Conservation (phyloP, 2,329 filamentous ascomycete species). For the Claviceps capensis region DNA sequence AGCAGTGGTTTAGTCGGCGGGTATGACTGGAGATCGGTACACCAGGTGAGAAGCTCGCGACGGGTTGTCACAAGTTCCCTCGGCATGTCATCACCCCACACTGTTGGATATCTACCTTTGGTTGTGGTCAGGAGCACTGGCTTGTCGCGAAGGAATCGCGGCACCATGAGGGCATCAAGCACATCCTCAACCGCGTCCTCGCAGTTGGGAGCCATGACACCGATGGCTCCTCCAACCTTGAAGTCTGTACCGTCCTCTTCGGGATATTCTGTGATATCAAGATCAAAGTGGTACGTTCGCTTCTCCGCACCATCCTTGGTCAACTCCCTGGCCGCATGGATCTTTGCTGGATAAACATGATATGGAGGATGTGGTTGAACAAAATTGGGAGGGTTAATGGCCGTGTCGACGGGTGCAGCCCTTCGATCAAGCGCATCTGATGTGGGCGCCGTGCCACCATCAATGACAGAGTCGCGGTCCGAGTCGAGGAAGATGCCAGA, state of each 20-base stretch:
- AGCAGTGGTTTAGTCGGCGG: slow-evolving; percentile 81
- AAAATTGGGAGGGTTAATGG: slow-evolving; percentile 66
- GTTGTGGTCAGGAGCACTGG: slow-evolving; percentile 66
- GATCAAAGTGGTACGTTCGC: slow-evolving; percentile 92
- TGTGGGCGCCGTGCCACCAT: slow-evolving; percentile 17
- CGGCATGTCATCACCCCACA: slow-evolving; percentile 85
- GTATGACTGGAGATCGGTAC: slow-evolving; percentile 83
- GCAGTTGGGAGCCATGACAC: slow-evolving; percentile 81
- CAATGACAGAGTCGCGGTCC: slow-evolving; percentile 14
- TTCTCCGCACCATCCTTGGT: slow-evolving; percentile 86
- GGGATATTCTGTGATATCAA: slow-evolving; percentile 92
- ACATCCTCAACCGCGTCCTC: slow-evolving; percentile 65
- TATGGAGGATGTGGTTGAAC: slow-evolving; percentile 93
- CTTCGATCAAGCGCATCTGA: slow-evolving; percentile 10
- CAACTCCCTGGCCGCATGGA: slow-evolving; percentile 73
- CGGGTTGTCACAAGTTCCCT: slow-evolving; percentile 82
- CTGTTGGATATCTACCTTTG: slow-evolving; percentile 84
- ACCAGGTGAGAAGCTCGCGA: slow-evolving; percentile 89
- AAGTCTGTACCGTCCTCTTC: slow-evolving; percentile 77
- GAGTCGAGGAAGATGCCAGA: slow-evolving; percentile 32
- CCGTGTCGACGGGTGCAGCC: slow-evolving; percentile 34
- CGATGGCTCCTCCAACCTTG: slow-evolving; percentile 91
- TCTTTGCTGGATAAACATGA: slow-evolving; percentile 77
- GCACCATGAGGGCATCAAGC: slow-evolving; percentile 68
- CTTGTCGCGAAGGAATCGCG: slow-evolving; percentile 72